These are phyloP conservation scores for Neofusicoccum sp. DNA, from an alignment of 2,329 filamentous ascomycete genomes.

Conservation along the genomic window DNA sequence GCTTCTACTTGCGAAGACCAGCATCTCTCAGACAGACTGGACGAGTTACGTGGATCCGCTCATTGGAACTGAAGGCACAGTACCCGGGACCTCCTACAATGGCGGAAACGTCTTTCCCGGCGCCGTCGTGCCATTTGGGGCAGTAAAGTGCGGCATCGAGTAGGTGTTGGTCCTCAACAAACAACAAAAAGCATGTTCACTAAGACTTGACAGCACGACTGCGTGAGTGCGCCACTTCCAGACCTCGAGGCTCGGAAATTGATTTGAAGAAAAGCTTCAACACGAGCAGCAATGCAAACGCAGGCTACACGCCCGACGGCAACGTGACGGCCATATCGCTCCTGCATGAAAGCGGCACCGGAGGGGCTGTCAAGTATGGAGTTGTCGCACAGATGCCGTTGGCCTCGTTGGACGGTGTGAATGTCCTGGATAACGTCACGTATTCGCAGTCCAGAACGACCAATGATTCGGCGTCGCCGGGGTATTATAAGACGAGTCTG, in stretches of 20 bases:
- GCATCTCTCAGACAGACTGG: slow-evolving; percentile 32
- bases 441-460: slow-evolving; percentile 41
- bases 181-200: background rate
- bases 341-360: slow-evolving; percentile 52
- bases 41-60: slow-evolving; percentile 53
- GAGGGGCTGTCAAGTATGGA: slow-evolving; percentile 71
- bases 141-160: slow-evolving; percentile 39
- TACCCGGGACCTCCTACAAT: slow-evolving; percentile 48
- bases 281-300: slow-evolving; percentile 28
- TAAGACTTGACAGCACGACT: background rate
- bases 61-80: slow-evolving; percentile 52
- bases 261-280: background rate
- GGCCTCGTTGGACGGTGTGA: slow-evolving; percentile 47
- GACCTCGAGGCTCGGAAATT: background rate
- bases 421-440: slow-evolving; percentile 44
- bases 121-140: slow-evolving; percentile 36
- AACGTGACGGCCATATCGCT: slow-evolving; percentile 39
- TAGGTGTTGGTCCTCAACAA: slow-evolving; percentile 20
- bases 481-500: slow-evolving; percentile 62
- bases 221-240: slow-evolving; percentile 1
- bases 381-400: slow-evolving; percentile 58
- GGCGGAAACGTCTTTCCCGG: slow-evolving; percentile 40
- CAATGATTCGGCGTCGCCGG: slow-evolving; percentile 54
- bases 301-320: slow-evolving; percentile 41
- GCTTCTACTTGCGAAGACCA: background rate